phyloP scores from a whole-genome alignment of 2,329 filamentous ascomycete species.

The Hypoxylon sp. region DNA sequence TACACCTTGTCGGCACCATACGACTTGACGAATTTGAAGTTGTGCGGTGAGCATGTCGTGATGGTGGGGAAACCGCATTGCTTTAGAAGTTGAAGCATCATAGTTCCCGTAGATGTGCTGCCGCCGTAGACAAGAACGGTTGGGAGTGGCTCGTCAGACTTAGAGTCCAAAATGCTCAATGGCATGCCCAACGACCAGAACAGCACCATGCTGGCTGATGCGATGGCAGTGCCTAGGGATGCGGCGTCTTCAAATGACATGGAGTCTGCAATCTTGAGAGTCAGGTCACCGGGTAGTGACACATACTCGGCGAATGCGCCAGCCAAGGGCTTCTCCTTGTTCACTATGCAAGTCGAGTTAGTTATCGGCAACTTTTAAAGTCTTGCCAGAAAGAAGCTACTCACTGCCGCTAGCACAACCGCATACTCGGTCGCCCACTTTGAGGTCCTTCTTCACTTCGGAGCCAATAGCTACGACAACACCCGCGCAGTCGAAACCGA shows the following conservation, averaged over 20 bases:
- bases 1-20: slow-evolving; percentile 62
- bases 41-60: slow-evolving; percentile 62
- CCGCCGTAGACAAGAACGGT: slow-evolving; percentile 63
- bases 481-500: slow-evolving; percentile 49
- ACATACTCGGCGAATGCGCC: slow-evolving; percentile 58
- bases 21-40: slow-evolving; percentile 58
- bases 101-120: slow-evolving; percentile 59
- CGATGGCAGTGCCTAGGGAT: slow-evolving; percentile 50
- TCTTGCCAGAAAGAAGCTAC: neutral
- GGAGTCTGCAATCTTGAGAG: slow-evolving; percentile 52
- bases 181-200: slow-evolving; percentile 53
- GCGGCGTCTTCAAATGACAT: slow-evolving; percentile 54
- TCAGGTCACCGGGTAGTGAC: slow-evolving; percentile 49
- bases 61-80: slow-evolving; percentile 51
- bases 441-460: slow-evolving; percentile 41
- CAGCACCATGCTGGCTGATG: slow-evolving; percentile 52
- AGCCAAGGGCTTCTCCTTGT: slow-evolving; percentile 40
- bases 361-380: neutral
- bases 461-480: slow-evolving; percentile 39
- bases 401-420: slow-evolving; percentile 45
- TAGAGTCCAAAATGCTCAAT: slow-evolving; percentile 41
- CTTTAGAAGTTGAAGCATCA: slow-evolving; percentile 61
- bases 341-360: slow-evolving; percentile 2
- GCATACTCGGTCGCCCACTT: slow-evolving; percentile 56
- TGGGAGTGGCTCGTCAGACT: slow-evolving; percentile 22